Percentiles rank a stretch among this genome's conserved stretches.
phyloP scores from a whole-genome alignment of 257 asterid species.

The Nicotiana paniculata region DNA sequence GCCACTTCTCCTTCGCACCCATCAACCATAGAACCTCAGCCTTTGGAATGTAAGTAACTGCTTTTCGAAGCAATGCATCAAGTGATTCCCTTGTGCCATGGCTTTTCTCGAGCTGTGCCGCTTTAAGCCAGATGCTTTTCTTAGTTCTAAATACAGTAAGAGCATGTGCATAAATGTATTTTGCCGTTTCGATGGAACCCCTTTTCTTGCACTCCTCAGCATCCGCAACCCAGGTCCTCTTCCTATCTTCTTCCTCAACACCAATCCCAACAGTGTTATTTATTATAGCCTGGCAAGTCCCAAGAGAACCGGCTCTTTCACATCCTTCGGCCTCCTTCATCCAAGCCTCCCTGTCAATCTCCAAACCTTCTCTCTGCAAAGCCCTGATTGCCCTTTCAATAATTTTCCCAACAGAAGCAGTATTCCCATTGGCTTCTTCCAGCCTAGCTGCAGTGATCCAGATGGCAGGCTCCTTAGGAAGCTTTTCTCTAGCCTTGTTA shows the following conservation, averaged over 20 bases:
- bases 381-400: constrained; percentile 80
- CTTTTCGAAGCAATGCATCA: constrained; percentile 72
- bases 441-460: constrained; percentile 93
- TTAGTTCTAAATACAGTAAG: constrained; percentile 73
- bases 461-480: constrained; percentile 79
- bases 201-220: constrained; percentile 93
- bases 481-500: constrained; percentile 75
- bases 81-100: constrained; percentile 85
- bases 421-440: constrained; percentile 86
- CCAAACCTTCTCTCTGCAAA: constrained; percentile 77
- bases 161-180: constrained; percentile 81
- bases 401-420: constrained; percentile 59
- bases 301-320: constrained; percentile 86
- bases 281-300: constrained; percentile 81
- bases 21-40: constrained; percentile 92
- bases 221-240: constrained; percentile 97
- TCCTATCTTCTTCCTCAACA: constrained; percentile 92
- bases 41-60: constrained; percentile 80
- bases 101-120: constrained; percentile 96
- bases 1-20: constrained; percentile 99
- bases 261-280: constrained; percentile 71
- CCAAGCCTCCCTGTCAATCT: constrained; percentile 88
- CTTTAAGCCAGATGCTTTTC: constrained; percentile 97
- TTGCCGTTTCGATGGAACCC: constrained; percentile 87
- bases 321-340: constrained; percentile 96